These are phyloP conservation scores for Paradendryphiella salina DNA, from an alignment of 2,329 filamentous ascomycete species.

Conservation along the genomic window DNA sequence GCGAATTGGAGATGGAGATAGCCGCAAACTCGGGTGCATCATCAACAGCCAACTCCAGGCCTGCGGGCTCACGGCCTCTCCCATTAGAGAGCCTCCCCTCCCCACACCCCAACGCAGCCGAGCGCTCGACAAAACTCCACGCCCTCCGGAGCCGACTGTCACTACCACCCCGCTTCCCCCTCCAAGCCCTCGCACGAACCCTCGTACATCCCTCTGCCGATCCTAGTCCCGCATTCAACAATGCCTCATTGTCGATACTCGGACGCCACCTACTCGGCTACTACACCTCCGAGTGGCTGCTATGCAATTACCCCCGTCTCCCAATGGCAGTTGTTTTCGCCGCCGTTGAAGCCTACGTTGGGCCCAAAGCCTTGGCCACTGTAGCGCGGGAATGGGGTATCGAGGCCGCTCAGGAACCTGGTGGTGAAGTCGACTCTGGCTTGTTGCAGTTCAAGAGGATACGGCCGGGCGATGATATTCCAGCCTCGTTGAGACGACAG, in stretches of 20 bases:
- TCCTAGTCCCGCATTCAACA: conserved; percentile 79
- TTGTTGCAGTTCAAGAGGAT: conserved; percentile 75
- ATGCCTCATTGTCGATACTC: conserved; percentile 77
- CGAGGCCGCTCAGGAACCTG: conserved; percentile 81
- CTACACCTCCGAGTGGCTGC: conserved; percentile 83
- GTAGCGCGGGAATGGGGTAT: conserved; percentile 89
- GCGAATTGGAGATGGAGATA: conserved; percentile 18
- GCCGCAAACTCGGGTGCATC: conserved; percentile 11
- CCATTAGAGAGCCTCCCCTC: conserved; percentile 63
- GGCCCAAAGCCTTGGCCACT: conserved; percentile 70
- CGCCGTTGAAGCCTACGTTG: conserved; percentile 81
- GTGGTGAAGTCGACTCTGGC: conserved; percentile 88
- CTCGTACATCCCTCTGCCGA: conserved; percentile 88
- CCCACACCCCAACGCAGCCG: conserved; percentile 68
- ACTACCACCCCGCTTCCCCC: conserved; percentile 77
- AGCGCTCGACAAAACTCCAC: conserved; percentile 81
- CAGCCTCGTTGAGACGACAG: conserved; percentile 28
- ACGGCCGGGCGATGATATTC: conserved; percentile 32
- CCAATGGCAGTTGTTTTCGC: conserved; percentile 87
- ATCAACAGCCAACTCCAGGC: conserved; percentile 11
- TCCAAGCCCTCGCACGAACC: conserved; percentile 82
- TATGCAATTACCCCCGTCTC: conserved; percentile 87
- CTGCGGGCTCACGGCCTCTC: conserved; percentile 1
- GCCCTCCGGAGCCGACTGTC: conserved; percentile 88
- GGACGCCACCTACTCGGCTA: conserved; percentile 84